Percentiles rank a stretch among this genome's conserved stretches.
These are phyloP conservation scores for Pholiota molesta DNA, from an alignment of 768 basidiomycete species.

Conservation along the genomic window DNA sequence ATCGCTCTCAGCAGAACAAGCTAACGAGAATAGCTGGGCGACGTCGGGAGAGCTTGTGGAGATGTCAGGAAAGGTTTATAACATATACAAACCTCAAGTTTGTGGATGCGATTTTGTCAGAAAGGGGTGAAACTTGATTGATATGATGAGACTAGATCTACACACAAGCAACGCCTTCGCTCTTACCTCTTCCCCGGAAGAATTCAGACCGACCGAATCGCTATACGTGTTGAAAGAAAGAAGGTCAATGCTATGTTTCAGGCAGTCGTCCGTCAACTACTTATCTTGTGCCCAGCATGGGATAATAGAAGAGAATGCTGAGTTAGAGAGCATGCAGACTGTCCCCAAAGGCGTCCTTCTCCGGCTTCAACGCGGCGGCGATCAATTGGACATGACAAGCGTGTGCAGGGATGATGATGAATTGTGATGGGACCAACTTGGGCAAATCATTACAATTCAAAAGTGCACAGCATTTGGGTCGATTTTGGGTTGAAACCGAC, in stretches of 20 bases:
- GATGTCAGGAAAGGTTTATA: neutral
- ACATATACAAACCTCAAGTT: neutral
- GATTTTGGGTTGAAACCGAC: neutral
- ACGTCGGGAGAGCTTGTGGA: neutral
- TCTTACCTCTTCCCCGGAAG: constrained; percentile 1
- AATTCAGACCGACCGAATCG: neutral
- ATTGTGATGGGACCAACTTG: constrained; percentile 3
- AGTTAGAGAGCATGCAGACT: neutral
- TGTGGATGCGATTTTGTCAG: neutral
- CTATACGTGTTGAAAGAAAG: neutral
- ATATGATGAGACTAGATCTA: neutral
- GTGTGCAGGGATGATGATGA: constrained; percentile 1
- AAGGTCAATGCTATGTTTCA: neutral
- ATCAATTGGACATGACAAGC: constrained; percentile 4
- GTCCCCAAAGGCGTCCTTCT: neutral
- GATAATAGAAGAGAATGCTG: neutral
- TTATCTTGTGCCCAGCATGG: neutral
- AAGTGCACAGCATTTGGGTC: neutral
- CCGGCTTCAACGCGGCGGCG: neutral
- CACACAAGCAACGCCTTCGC: constrained; percentile 9
- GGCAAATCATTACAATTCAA: neutral
- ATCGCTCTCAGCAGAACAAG: constrained; percentile 2
- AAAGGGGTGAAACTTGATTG: constrained; percentile 11
- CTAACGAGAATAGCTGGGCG: constrained; percentile 3
- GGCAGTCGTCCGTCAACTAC: neutral